Percentiles rank a stretch among this genome's conserved stretches.
Evolutionary conservation across 2,329 filamentous ascomycete species (phyloP).

Genomic region (Aphanocladium album): DNA sequence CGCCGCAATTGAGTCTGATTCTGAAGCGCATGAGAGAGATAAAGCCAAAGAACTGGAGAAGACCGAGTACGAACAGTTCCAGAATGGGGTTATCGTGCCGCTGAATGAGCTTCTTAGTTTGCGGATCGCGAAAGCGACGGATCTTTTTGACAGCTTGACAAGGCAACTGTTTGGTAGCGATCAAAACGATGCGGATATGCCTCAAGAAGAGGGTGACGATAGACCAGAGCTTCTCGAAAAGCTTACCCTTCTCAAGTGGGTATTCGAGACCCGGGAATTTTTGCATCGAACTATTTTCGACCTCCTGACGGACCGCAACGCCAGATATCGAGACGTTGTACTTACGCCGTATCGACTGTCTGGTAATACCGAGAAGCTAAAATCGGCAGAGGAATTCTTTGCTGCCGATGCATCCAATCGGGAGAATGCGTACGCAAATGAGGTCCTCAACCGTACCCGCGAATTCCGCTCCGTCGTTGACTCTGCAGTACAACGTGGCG

Average conservation of each 20-base stretch:
- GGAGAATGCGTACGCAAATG: constrained; percentile 63
- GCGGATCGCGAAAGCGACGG: constrained; percentile 67
- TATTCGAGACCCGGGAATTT: constrained; percentile 88
- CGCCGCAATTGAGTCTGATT: constrained; percentile 72
- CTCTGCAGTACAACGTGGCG: constrained; percentile 77
- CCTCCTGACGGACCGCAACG: constrained; percentile 76
- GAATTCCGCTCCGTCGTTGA: constrained; percentile 77
- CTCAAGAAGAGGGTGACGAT: constrained; percentile 93
- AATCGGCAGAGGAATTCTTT: constrained; percentile 78
- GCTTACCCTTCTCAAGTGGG: constrained; percentile 90
- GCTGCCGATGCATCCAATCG: constrained; percentile 69
- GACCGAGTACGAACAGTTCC: constrained; percentile 77
- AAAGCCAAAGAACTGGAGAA: constrained; percentile 70
- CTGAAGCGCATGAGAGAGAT: constrained; percentile 63
- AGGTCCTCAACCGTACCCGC: constrained; percentile 66
- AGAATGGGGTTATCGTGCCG: constrained; percentile 75
- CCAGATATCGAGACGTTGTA: constrained; percentile 80
- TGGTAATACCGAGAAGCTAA: constrained; percentile 72
- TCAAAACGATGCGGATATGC: constrained; percentile 65
- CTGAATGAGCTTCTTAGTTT: constrained; percentile 74
- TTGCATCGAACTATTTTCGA: constrained; percentile 83
- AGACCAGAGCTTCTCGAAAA: constrained; percentile 92
- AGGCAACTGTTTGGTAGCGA: constrained; percentile 65
- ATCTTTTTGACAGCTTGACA: constrained; percentile 72
- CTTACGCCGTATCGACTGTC: constrained; percentile 72